Conservation (phyloP, 2,329 filamentous ascomycete species). For the Blumeria hordei region DNA sequence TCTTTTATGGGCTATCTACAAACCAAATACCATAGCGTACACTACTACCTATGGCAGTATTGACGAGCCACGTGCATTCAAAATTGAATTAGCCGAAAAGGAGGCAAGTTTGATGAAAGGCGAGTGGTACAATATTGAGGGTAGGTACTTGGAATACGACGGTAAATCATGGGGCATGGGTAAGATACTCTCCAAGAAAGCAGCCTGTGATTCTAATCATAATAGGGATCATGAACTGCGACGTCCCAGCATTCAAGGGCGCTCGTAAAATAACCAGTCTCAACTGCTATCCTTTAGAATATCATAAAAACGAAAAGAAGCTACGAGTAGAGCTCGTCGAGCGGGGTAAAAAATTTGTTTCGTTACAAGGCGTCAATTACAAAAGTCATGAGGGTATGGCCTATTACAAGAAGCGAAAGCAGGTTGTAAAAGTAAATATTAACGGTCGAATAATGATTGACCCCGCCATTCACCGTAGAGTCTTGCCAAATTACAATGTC, state of each 20-base stretch:
- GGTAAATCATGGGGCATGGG: slow-evolving; percentile 67
- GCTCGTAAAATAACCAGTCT: slow-evolving; percentile 62
- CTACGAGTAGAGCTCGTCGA: slow-evolving; percentile 45
- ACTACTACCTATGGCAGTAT: slow-evolving; percentile 51
- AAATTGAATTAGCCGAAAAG: slow-evolving; percentile 52
- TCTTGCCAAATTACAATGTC: slow-evolving; percentile 68
- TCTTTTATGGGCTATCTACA: slow-evolving; percentile 70
- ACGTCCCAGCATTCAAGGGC: slow-evolving; percentile 56
- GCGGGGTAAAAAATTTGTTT: slow-evolving; percentile 64
- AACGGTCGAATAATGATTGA: slow-evolving; percentile 79
- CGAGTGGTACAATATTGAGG: slow-evolving; percentile 54
- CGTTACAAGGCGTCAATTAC: slow-evolving; percentile 63
- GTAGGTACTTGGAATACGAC: slow-evolving; percentile 64
- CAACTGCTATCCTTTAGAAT: slow-evolving; percentile 51
- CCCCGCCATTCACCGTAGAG: slow-evolving; percentile 54
- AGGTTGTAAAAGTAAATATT: slow-evolving; percentile 56
- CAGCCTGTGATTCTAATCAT: slow-evolving; percentile 2
- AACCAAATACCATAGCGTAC: slow-evolving; percentile 61
- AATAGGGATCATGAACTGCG: slow-evolving; percentile 30
- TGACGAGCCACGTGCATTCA: slow-evolving; percentile 63
- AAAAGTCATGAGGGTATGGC: slow-evolving; percentile 63
- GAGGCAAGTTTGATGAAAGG: slow-evolving; percentile 45
- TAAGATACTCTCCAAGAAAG: slow-evolving; percentile 3
- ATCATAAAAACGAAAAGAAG: slow-evolving; percentile 46
- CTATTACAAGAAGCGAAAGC: slow-evolving; percentile 60